Evolutionary conservation across 306 rosid species (phyloP).

Genomic region (cucumber (Cucumis sativus)): DNA sequence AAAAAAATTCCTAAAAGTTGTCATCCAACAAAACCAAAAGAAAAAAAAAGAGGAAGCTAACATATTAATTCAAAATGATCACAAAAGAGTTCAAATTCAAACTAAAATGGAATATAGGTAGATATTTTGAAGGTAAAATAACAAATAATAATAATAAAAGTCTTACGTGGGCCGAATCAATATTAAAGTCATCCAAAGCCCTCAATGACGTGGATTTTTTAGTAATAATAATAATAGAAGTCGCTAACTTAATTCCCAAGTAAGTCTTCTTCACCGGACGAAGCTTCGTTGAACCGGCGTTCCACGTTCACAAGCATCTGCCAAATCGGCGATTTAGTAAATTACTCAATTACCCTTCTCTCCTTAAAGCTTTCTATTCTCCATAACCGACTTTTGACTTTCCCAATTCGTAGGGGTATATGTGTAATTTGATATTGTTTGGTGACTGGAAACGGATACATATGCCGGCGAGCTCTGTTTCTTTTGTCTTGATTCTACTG

Average conservation of each 20-base stretch:
- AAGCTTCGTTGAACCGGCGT: not conserved
- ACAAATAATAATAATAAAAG: too few relatives aligned
- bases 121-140: too few relatives aligned
- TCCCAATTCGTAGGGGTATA: not conserved
- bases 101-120: too few relatives aligned
- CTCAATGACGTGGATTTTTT: not conserved
- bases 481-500: conserved; percentile 13
- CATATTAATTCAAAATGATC: too few relatives aligned
- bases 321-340: not conserved
- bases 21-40: too few relatives aligned
- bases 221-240: not conserved
- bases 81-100: too few relatives aligned
- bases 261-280: not conserved
- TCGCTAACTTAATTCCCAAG: conserved; percentile 5
- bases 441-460: conserved; percentile 7
- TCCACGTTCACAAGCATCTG: not conserved
- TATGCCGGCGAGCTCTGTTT: not conserved
- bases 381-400: not conserved
- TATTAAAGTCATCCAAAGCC: not conserved
- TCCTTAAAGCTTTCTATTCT: not conserved
- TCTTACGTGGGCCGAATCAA: not conserved
- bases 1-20: too few relatives aligned
- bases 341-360: not conserved
- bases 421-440: not conserved
- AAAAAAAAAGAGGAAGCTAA: too few relatives aligned